A percentile compares a stretch with the other conserved stretches of the same genome.
phyloP scores from a whole-genome alignment of 129 eudicot species.

The Dittrichia graveolens region DNA sequence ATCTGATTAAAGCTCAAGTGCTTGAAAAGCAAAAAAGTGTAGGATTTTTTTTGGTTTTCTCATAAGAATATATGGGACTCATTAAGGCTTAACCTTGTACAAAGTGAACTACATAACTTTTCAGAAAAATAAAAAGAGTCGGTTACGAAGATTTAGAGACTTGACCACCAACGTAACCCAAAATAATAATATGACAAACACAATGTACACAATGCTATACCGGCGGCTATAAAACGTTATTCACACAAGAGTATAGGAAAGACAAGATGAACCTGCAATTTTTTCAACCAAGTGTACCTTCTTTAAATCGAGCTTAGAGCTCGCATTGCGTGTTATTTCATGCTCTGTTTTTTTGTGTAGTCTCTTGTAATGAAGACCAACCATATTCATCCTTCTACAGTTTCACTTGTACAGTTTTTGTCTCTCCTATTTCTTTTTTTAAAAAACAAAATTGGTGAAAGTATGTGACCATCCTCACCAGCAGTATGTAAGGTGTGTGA shows the following conservation, averaged over 20 bases:
- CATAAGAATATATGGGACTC: no score
- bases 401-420: neutral
- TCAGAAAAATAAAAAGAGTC: no score
- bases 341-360: neutral
- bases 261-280: slow-evolving; percentile 9
- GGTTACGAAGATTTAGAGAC: no score
- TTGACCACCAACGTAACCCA: no score
- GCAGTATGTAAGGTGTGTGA: neutral
- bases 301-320: neutral
- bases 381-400: neutral
- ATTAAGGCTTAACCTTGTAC: no score
- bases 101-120: no score
- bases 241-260: neutral
- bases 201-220: no score
- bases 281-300: neutral
- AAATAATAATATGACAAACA: no score
- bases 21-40: no score
- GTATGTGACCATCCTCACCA: neutral
- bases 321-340: neutral
- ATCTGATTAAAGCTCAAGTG: no score
- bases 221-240: no score
- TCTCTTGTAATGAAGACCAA: neutral
- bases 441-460: neutral
- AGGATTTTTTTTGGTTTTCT: no score
- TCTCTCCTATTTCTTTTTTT: neutral